Percentiles rank a stretch among this genome's conserved stretches.
Evolutionary conservation across 495 filamentous ascomycete genomes (phyloP).

Genomic region (Penicillium daleae): DNA sequence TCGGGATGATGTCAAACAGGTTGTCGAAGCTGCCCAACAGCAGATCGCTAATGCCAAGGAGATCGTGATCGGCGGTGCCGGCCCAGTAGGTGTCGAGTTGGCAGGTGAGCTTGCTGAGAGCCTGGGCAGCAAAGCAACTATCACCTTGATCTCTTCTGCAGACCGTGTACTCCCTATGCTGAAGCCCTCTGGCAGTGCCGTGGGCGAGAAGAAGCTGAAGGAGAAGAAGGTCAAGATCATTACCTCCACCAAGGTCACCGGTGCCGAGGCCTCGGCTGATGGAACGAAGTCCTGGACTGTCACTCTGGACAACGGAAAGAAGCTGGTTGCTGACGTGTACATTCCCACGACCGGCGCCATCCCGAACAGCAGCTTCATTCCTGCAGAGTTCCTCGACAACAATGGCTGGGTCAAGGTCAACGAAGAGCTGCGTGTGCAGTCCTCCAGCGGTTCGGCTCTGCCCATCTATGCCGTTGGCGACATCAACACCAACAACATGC

Average conservation of each 20-base stretch:
- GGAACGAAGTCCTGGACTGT: slow-evolving; percentile 32
- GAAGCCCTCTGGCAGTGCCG: slow-evolving; percentile 28
- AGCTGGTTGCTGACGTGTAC: slow-evolving; percentile 58
- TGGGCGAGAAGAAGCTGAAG: slow-evolving; percentile 33
- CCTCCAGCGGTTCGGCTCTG: slow-evolving; percentile 20
- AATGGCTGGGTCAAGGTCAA: slow-evolving; percentile 59
- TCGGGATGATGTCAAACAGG: slow-evolving; percentile 45
- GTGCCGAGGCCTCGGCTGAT: slow-evolving; percentile 17
- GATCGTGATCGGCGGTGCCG: slow-evolving; percentile 70
- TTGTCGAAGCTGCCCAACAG: slow-evolving; percentile 48
- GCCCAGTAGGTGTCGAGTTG: slow-evolving; percentile 67
- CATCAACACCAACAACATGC: slow-evolving; percentile 40
- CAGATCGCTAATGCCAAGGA: slow-evolving; percentile 55
- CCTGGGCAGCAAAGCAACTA: slow-evolving; percentile 40
- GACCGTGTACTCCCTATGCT: slow-evolving; percentile 39
- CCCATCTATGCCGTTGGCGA: slow-evolving; percentile 46
- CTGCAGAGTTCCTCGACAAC: slow-evolving; percentile 50
- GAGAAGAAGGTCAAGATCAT: slow-evolving; percentile 34
- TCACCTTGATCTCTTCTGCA: slow-evolving; percentile 51
- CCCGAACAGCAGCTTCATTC: slow-evolving; percentile 65
- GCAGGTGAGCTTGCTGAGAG: slow-evolving; percentile 61
- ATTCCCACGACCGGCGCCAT: slow-evolving; percentile 63
- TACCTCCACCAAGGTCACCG: slow-evolving; percentile 25
- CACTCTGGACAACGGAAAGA: slow-evolving; percentile 46
- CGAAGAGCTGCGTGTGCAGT: slow-evolving; percentile 53